Evolutionary conservation across 805 yeast genomes (phyloP).

Genomic region (Metschnikowia dekortorum): DNA sequence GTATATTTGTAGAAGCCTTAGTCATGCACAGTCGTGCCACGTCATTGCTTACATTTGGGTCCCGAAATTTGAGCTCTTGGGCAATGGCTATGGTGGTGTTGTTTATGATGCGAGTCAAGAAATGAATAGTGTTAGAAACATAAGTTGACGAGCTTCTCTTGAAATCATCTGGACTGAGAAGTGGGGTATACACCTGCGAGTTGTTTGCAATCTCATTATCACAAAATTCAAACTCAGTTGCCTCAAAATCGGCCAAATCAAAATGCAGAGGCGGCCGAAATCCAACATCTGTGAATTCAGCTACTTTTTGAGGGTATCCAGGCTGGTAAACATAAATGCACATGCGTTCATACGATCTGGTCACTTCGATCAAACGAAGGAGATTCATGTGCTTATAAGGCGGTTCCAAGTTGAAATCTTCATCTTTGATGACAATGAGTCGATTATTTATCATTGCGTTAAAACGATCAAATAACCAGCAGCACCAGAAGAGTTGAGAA

Average conservation of each 20-base stretch:
- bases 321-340: constrained; percentile 23
- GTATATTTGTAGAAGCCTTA: constrained; percentile 24
- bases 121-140: constrained; percentile 19
- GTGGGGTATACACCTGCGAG: not conserved
- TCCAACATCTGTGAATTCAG: not conserved
- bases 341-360: constrained; percentile 31
- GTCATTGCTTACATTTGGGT: constrained; percentile 18
- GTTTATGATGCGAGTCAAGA: constrained; percentile 25
- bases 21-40: constrained; percentile 22
- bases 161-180: not conserved
- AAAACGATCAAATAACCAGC: constrained; percentile 30
- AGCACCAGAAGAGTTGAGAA: constrained; percentile 31
- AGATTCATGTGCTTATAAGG: constrained; percentile 26
- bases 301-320: constrained; percentile 6
- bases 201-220: constrained; percentile 15
- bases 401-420: constrained; percentile 33
- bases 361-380: constrained; percentile 26
- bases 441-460: constrained; percentile 37
- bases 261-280: constrained; percentile 13
- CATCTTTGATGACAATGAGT: constrained; percentile 32
- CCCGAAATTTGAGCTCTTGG: constrained; percentile 26
- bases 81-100: constrained; percentile 23
- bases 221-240: constrained; percentile 25
- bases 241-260: constrained; percentile 24
- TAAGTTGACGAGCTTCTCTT: constrained; percentile 12